Evolutionary conservation across 257 asterid species (phyloP).

Genomic region (Lycium ferocissimum): DNA sequence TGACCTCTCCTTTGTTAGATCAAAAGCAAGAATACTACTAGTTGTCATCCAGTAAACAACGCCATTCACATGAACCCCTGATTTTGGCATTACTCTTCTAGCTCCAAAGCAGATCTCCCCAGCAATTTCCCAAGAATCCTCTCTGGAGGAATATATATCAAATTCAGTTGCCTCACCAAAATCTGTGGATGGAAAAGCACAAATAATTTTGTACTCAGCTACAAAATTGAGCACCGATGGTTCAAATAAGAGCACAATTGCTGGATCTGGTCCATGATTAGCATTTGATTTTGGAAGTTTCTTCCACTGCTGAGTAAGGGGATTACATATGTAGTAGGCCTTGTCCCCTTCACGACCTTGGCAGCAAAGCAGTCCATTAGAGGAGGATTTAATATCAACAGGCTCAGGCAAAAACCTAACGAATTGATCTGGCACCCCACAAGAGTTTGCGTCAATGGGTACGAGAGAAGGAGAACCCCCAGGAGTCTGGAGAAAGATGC

Average conservation of each 20-base stretch:
- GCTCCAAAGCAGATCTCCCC: constrained; percentile 56
- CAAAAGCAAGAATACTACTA: constrained; percentile 41
- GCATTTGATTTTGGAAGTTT: constrained; percentile 57
- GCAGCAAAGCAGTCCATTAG: constrained; percentile 63
- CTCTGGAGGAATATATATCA: constrained; percentile 55
- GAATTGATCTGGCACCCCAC: constrained; percentile 62
- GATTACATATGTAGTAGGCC: constrained; percentile 61
- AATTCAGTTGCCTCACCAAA: constrained; percentile 63
- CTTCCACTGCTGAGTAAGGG: constrained; percentile 50
- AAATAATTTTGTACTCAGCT: constrained; percentile 52
- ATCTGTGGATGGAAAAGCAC: constrained; percentile 55
- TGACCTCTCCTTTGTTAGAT: constrained; percentile 54
- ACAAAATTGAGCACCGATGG: constrained; percentile 59
- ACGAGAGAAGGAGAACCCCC: constrained; percentile 42
- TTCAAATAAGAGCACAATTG: constrained; percentile 45
- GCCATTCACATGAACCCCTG: constrained; percentile 54
- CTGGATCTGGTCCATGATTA: constrained; percentile 52
- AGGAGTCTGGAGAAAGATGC: constrained; percentile 49
- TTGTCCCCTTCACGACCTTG: constrained; percentile 43
- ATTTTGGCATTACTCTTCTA: constrained; percentile 26
- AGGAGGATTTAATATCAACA: constrained; percentile 54
- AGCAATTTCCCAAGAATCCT: constrained; percentile 55
- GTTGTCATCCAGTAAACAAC: constrained; percentile 47
- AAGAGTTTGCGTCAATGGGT: constrained; percentile 41
- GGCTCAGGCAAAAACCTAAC: constrained; percentile 56